phyloP scores from a whole-genome alignment of 2,329 filamentous ascomycete genomes.

The Colletotrichum cuscutae region DNA sequence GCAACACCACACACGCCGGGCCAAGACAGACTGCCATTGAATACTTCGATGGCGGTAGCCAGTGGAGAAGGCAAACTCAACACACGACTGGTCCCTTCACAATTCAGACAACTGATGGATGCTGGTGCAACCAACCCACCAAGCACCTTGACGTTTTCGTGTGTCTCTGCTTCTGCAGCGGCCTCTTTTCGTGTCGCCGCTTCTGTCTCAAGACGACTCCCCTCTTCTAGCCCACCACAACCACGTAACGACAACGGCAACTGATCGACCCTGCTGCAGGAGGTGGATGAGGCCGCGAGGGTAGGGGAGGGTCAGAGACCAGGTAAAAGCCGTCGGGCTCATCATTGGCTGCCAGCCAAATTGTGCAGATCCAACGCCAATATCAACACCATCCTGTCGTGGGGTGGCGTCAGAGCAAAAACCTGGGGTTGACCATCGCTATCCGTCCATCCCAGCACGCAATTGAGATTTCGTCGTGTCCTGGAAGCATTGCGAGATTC shows the following conservation, averaged over 20 bases:
- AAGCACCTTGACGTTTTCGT: conserved; percentile 7
- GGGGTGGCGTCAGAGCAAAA: conserved; percentile 27
- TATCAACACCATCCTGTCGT: conserved; percentile 15
- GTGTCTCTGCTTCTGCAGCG: background rate
- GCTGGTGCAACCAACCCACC: background rate
- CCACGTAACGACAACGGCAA: conserved; percentile 19
- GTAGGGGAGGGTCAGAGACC: conserved; percentile 12
- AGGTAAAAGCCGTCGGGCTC: background rate
- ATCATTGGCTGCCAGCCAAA: conserved; percentile 17
- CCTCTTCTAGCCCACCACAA: conserved; percentile 9
- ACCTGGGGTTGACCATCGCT: conserved; percentile 20
- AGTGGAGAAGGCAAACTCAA: background rate
- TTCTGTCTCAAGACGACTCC: conserved; percentile 2
- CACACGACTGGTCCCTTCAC: background rate
- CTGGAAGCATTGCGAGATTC: background rate
- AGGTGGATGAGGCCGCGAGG: conserved; percentile 9
- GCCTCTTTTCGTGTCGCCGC: conserved; percentile 1
- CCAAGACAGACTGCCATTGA: conserved; percentile 22
- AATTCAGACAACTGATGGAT: background rate
- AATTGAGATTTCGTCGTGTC: background rate
- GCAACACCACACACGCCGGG: conserved; percentile 18
- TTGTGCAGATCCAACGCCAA: conserved; percentile 10
- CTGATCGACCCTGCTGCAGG: conserved; percentile 16
- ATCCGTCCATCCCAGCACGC: conserved; percentile 12
- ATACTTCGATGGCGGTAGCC: conserved; percentile 22